These are phyloP conservation scores for Ophiostoma ips DNA, from an alignment of 2,329 filamentous ascomycete genomes.

Conservation along the genomic window DNA sequence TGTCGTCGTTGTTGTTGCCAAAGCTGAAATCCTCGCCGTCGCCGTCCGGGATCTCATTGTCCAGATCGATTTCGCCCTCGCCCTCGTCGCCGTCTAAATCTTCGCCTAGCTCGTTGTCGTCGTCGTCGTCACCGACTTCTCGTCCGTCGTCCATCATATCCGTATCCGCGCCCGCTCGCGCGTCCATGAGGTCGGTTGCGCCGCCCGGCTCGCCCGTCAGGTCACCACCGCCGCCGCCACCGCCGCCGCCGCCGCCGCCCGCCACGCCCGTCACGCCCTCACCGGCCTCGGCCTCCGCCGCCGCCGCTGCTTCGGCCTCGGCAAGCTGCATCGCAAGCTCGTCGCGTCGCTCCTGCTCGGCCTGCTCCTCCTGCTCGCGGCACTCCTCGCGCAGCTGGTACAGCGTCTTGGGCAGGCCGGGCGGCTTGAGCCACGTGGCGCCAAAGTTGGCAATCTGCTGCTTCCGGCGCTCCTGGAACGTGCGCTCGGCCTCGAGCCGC, in stretches of 20 bases:
- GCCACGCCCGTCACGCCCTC: slow-evolving; percentile 31
- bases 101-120: slow-evolving; percentile 26
- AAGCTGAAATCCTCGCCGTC: slow-evolving; percentile 39
- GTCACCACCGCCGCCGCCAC: not conserved
- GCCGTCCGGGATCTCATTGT: slow-evolving; percentile 60
- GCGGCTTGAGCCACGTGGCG: slow-evolving; percentile 78
- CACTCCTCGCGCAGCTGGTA: slow-evolving; percentile 83
- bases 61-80: slow-evolving; percentile 47
- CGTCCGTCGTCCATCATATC: slow-evolving; percentile 28
- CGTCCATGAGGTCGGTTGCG: slow-evolving; percentile 29
- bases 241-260: slow-evolving; percentile 14
- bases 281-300: not conserved
- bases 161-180: slow-evolving; percentile 23
- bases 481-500: slow-evolving; percentile 62
- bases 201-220: slow-evolving; percentile 65
- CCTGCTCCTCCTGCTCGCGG: slow-evolving; percentile 74
- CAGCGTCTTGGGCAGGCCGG: slow-evolving; percentile 76
- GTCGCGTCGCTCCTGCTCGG: slow-evolving; percentile 58
- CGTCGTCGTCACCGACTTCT: slow-evolving; percentile 19
- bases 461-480: slow-evolving; percentile 60
- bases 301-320: slow-evolving; percentile 14
- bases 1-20: slow-evolving; percentile 29
- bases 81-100: slow-evolving; percentile 34
- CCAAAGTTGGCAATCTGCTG: slow-evolving; percentile 77
- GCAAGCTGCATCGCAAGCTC: slow-evolving; percentile 61